Base-by-base conservation (phyloP, 306 rosid genomes). In the Hippophae rhamnoides region DNA sequence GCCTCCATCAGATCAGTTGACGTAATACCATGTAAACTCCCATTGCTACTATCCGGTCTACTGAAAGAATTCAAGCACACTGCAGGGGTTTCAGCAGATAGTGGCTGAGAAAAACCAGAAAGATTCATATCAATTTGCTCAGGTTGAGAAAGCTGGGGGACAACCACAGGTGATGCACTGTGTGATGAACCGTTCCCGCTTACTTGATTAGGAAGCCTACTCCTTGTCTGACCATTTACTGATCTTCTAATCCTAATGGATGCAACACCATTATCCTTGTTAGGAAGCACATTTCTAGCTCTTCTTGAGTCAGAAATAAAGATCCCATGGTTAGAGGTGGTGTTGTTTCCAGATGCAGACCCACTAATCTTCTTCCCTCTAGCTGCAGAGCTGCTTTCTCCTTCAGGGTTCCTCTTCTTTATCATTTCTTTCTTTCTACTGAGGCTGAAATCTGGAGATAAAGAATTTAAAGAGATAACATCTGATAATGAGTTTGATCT, bases 361-460 rank as follows among this genome's bases (percentile, higher is more conserved):
- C 85, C 95, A 41, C 68, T 79, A 26, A 79, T 85, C 77, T 80
- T 93, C 81, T 88, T 93, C 66, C 95, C 95, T 77, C 71, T 77
- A 49, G 82, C 57, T 71, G 68, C 40, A 41, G 93, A 88, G 67
- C 95, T 93, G 63, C 86, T 78, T 78, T 93, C 99, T 67, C 95
- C 97, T 73, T 86, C 94, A 61, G 80, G 75, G 48, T 68, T 69
- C 73, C 86, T 81, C 72, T 69, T 86, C 78, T 79, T 86, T 7
- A 79, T 62, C 25, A 66, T 56, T 54, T 93, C 87, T 58, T 75
- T 85, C 75, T 74, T 83, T 77, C 61, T 80, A 73, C 54, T 71
- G 26, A 61, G 50, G 56, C 66, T 79, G 61, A 75, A 72, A 65
- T 89, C 89, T 47, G 83, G 72, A 52, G 82, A 69, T 7, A 88